Evolutionary conservation across 2,329 filamentous ascomycete genomes (phyloP).

Genomic region (Berkeleyomyces basicola): DNA sequence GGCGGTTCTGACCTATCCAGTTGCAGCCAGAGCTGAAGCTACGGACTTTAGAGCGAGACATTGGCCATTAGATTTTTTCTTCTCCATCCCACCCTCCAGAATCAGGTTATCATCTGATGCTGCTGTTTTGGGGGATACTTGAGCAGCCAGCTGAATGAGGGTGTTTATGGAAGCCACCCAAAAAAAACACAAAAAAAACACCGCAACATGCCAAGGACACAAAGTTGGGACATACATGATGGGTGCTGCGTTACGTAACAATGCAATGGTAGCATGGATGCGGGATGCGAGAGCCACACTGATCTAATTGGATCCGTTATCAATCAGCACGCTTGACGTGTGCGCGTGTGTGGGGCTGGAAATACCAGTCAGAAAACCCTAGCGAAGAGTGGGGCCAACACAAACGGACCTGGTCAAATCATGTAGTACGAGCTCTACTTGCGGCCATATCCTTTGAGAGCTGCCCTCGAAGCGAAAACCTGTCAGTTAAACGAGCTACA

Average conservation of each 20-base stretch:
- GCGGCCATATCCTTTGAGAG: background rate
- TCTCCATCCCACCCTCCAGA: background rate
- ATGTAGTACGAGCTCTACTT: background rate
- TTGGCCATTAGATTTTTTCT: too few species aligned
- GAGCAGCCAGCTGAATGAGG: background rate
- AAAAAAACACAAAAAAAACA: too few species aligned
- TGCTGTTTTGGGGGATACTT: background rate
- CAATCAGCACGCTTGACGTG: conserved; percentile 2
- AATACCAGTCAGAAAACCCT: conserved; percentile 21
- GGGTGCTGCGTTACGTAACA: background rate
- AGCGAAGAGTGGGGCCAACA: background rate
- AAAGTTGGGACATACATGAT: background rate
- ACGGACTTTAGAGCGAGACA: too few species aligned
- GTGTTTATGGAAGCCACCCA: too few species aligned
- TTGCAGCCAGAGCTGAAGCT: too few species aligned
- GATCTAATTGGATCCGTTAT: conserved; percentile 1
- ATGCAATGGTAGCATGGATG: background rate
- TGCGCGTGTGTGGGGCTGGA: conserved; percentile 10
- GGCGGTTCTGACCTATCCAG: too few species aligned
- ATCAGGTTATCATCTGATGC: background rate
- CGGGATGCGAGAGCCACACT: background rate
- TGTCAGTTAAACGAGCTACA: too few species aligned
- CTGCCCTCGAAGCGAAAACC: background rate
- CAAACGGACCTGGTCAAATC: too few species aligned
- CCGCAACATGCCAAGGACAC: background rate